Base-by-base conservation (phyloP, 2,329 filamentous ascomycete species). In the Neoarthrinium moseri region DNA sequence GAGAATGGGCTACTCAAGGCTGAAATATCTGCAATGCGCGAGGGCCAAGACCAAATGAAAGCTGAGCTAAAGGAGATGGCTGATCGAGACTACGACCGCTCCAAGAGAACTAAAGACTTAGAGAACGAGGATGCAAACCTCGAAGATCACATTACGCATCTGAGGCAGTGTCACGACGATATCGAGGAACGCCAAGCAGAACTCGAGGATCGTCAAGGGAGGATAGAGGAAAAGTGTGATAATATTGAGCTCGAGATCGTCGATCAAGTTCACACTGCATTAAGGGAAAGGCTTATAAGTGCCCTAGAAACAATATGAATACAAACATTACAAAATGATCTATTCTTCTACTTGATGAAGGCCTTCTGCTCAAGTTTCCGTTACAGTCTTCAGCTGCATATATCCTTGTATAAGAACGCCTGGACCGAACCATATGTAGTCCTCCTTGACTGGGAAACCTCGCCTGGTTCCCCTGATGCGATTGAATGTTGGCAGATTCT, bases 271-370 rank as follows among this genome's bases (percentile, higher is more conserved):
- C 45, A 43, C 34, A 24, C 21, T 12, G 45, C 45, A 22, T 22
- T 47, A 7, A 33, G 21, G 24, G 32, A 42, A 10, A 42, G 45
- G 26, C 45, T 47, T 4, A 35, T 47, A 30, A 33, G 33, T 26
- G 45, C 45, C 3, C 43, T 47, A 7, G 45, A 47, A 15, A 47
- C 38, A 42, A 47, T 47, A 32, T 42, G 26, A 39, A 33, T 13
- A 13, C 12, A 22, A 38, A 5, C 35, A n/a, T 17, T 13, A 11
- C 7, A 8, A 10, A 21, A 20, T 37, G 35, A 20, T 8, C 13
- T 38, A 7, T 7, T n/a, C 15, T 22, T 20, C 17, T 20, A 8
- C 23, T 33, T 33, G n/a, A n/a, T n/a, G n/a, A n/a, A n/a, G n/a
- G n/a, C n/a, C n/a, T n/a, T n/a, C n/a, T n/a, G n/a, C n/a, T n/a